phyloP scores from a whole-genome alignment of 2,329 filamentous ascomycete genomes.

The Cordyceps cateniannulata region DNA sequence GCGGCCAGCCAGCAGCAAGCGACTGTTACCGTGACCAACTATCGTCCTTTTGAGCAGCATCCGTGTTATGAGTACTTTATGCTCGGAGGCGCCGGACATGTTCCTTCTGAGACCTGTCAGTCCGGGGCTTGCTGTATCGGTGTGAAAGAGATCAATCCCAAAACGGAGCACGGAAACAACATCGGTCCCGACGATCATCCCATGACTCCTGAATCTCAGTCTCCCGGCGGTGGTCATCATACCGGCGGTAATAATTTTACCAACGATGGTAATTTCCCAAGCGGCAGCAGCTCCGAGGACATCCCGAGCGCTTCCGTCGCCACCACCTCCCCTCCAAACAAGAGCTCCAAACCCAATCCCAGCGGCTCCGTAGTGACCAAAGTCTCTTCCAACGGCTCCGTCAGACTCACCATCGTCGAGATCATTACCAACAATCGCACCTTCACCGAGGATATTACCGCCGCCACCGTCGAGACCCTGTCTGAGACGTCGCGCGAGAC shows the following conservation, averaged over 20 bases:
- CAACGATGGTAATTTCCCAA: neutral
- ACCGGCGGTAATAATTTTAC: too few species aligned
- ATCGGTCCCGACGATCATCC: neutral
- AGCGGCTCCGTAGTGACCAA: neutral
- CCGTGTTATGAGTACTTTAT: neutral
- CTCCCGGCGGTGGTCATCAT: too few species aligned
- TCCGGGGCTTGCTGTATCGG: conserved; percentile 6
- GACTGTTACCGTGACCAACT: conserved; percentile 1
- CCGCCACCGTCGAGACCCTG: neutral
- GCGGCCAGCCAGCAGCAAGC: neutral
- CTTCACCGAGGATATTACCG: neutral
- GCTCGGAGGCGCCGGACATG: neutral
- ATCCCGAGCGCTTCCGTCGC: too few species aligned
- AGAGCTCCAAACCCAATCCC: neutral
- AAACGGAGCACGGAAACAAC: neutral
- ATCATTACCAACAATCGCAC: neutral
- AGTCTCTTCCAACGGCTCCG: neutral
- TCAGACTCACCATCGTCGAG: neutral
- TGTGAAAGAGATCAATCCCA: neutral
- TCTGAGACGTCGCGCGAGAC: neutral
- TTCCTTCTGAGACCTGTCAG: neutral
- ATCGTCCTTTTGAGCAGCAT: conserved; percentile 10
- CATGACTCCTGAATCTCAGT: neutral
- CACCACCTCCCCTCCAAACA: too few species aligned
- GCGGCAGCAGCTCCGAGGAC: neutral